Evolutionary conservation across 202 grass and related monocot species (phyloP).

Genomic region (Elaeis oleifera): DNA sequence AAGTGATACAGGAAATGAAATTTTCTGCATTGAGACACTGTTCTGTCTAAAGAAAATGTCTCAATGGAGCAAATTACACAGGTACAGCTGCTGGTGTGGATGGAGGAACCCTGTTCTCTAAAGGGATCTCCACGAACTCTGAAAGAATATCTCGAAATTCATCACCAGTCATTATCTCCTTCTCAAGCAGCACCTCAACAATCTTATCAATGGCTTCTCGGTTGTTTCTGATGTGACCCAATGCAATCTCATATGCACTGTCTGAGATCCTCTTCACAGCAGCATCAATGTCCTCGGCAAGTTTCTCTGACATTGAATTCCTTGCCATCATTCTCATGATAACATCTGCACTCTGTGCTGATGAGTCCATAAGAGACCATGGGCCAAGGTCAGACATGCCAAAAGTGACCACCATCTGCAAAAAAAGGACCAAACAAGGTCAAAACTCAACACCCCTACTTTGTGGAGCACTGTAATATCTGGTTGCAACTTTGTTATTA

Average conservation of each 20-base stretch:
- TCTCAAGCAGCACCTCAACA: conserved; percentile 82
- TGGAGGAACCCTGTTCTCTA: conserved; percentile 71
- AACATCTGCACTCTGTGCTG: conserved; percentile 58
- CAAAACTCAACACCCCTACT: neutral
- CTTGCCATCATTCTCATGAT: conserved; percentile 94
- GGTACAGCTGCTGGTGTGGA: conserved; percentile 20
- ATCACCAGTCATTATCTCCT: conserved; percentile 68
- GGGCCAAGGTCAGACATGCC: conserved; percentile 91
- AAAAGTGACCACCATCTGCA: conserved; percentile 86
- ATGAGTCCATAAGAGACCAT: conserved; percentile 80
- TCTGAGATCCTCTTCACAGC: conserved; percentile 76
- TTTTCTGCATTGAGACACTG: too few species aligned
- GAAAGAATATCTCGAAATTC: conserved; percentile 80
- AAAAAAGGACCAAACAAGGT: neutral
- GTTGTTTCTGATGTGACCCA: conserved; percentile 66
- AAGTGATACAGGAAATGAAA: too few species aligned
- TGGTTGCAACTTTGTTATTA: too few species aligned
- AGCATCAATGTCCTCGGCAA: conserved; percentile 65
- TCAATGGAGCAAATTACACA: too few species aligned
- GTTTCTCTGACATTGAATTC: conserved; percentile 94
- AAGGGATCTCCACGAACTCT: conserved; percentile 74
- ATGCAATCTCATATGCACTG: conserved; percentile 52
- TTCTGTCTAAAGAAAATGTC: too few species aligned
- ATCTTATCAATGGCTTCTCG: conserved; percentile 89
- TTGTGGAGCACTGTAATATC: neutral